A percentile compares a stretch with the other conserved stretches of the same genome.
These are phyloP conservation scores for Mycotypha africana DNA, from an alignment of 371 early-diverging fungal genomes.

Conservation along the genomic window DNA sequence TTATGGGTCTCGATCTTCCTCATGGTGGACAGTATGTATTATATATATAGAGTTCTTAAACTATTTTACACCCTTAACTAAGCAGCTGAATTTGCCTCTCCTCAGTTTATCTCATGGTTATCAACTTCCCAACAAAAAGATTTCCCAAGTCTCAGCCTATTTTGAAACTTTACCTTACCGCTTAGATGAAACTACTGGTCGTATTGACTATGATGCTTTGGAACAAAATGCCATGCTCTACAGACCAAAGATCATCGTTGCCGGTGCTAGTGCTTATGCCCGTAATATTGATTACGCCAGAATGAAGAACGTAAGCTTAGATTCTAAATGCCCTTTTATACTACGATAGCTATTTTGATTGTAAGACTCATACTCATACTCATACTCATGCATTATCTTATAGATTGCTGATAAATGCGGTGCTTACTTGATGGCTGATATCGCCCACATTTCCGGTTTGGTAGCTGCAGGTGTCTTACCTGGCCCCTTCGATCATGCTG, in stretches of 20 bases:
- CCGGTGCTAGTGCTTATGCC: conserved; percentile 97
- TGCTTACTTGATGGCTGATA: conserved; percentile 97
- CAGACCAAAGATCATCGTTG: conserved; percentile 96
- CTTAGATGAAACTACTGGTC: conserved; percentile 83
- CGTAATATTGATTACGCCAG: conserved; percentile 95
- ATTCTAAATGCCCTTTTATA: no score
- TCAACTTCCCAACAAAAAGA: conserved; percentile 97
- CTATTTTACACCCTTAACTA: not conserved
- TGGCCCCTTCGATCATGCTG: conserved; percentile 93
- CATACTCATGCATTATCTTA: no score
- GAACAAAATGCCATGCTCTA: conserved; percentile 82
- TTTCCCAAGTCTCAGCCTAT: conserved; percentile 95
- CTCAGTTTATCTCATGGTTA: conserved; percentile 98
- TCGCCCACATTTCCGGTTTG: conserved; percentile 96
- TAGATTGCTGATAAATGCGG: conserved; percentile 81
- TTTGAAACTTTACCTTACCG: conserved; percentile 99
- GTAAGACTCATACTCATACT: no score
- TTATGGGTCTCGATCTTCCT: conserved; percentile 99
- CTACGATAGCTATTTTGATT: no score
- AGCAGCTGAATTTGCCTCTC: no score
- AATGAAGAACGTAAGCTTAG: conserved; percentile 77
- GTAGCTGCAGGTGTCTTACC: conserved; percentile 88
- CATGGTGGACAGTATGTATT: conserved; percentile 96
- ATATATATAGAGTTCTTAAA: not conserved
- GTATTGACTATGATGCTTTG: conserved; percentile 94